Base-by-base conservation (phyloP, 768 basidiomycete species). In the Clitopilus passeckerianus region DNA sequence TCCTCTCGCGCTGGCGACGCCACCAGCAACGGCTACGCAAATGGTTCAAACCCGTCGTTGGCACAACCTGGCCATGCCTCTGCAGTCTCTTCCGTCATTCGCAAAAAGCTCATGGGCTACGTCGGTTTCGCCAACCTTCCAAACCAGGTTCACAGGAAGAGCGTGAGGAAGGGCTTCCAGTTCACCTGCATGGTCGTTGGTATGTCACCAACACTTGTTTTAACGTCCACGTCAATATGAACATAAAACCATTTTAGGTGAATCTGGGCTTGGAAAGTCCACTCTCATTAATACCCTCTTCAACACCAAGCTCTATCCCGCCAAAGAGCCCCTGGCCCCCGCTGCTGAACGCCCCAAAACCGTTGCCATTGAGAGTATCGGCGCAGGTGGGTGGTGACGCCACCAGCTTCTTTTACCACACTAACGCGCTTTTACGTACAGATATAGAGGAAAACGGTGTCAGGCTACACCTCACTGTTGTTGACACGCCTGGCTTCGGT, bases 361-460 rank as follows among this genome's bases (percentile, higher is more conserved):
- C 44, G 97, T 98, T 65, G 87, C 94, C 59, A 98, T 99, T 71
- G 95, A 98, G 81, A 96, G 93, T 74, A 98, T 98, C 70, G 94
- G 91, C 64, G 97, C 97, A 64, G 96, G 96, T 96, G 68, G 66
- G 82, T 63, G 68, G 64, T 63, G 63, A 59, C 63, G 61, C 16
- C n/a, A 22, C 46, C 57, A 62, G 64, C 60, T 59, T 61, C 59
- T 41, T 33, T 55, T 59, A 55, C 46, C 53, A 27, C 58, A 33
- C 30, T 55, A 60, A 58, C 58, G 56, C 65, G 63, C 63, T 37
- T 65, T 73, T 70, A 65, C 67, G 66, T 71, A 61, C 74, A 97
- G 97, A 99, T 72, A 98, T 99, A 69, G 96, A 98, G 79, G 97
- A 99, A 80, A 96, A 91, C 61, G 96, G 95, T 60, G 97, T 98